A percentile compares a stretch with the other conserved stretches of the same genome.
phyloP scores from a whole-genome alignment of 176 grass and related monocot genomes.

The Hyparrhenia diplandra region DNA sequence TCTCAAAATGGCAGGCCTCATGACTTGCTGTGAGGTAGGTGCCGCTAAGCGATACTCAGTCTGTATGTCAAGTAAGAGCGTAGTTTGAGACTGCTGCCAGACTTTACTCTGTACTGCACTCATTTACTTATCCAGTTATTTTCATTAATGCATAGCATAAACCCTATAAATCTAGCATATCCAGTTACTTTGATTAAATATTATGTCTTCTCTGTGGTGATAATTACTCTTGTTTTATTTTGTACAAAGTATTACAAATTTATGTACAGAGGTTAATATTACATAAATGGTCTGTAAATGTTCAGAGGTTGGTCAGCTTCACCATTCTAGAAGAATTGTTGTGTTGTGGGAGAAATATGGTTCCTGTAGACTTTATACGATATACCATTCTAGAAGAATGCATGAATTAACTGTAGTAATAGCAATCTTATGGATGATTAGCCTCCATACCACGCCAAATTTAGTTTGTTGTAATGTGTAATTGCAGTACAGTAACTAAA shows the following conservation, averaged over 20 bases:
- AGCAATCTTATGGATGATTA: neutral
- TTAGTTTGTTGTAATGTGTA: neutral
- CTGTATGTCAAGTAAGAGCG: conserved; percentile 9
- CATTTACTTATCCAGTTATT: conserved; percentile 34
- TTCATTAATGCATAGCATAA: conserved; percentile 1
- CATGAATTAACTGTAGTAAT: neutral
- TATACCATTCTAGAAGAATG: neutral
- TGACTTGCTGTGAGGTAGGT: conserved; percentile 5
- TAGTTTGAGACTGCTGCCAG: conserved; percentile 17
- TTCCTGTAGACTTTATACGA: neutral
- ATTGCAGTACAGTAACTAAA: neutral
- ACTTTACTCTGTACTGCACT: conserved; percentile 13
- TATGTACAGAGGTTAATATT: neutral
- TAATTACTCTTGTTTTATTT: neutral
- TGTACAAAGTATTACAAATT: neutral
- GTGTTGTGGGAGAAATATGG: neutral
- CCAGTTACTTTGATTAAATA: neutral
- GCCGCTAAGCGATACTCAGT: neutral
- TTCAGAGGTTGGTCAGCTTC: neutral
- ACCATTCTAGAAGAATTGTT: neutral
- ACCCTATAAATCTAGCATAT: neutral
- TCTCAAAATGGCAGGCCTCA: conserved; percentile 18
- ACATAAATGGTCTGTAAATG: neutral
- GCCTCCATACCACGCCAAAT: neutral
- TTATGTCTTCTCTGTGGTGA: neutral